phyloP scores from a whole-genome alignment of 129 eudicot genomes.

The Flaveria linearis region DNA sequence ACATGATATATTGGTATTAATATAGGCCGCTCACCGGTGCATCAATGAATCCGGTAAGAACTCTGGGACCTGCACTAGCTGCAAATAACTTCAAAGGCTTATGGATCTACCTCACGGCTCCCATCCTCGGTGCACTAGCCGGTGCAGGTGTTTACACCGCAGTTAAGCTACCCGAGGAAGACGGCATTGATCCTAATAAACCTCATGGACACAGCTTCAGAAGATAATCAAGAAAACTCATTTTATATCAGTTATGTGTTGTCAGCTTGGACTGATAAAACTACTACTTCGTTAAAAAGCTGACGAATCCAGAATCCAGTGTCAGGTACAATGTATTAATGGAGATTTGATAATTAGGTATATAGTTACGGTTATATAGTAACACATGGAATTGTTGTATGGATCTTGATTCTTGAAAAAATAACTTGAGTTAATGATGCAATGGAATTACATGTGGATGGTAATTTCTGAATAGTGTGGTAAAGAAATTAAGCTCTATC shows the following conservation, averaged over 20 bases:
- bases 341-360: constrained; percentile 27
- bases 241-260: not conserved
- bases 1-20: constrained; percentile 6
- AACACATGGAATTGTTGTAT: constrained; percentile 31
- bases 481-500: no score
- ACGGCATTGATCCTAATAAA: constrained; percentile 36
- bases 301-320: not conserved
- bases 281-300: constrained; percentile 4
- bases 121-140: constrained; percentile 77
- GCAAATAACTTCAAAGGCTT: constrained; percentile 82
- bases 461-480: not conserved
- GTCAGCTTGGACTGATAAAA: constrained; percentile 13
- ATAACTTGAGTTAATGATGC: constrained; percentile 10
- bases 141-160: constrained; percentile 89
- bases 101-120: constrained; percentile 94
- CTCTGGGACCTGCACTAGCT: constrained; percentile 89
- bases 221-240: constrained; percentile 40
- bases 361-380: not conserved
- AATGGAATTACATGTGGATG: not conserved
- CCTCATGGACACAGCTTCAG: constrained; percentile 64
- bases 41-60: constrained; percentile 94
- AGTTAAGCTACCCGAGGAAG: constrained; percentile 75
- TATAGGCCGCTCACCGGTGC: constrained; percentile 75
- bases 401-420: constrained; percentile 15
- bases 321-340: not conserved